Conservation (phyloP, 495 filamentous ascomycete species). For the Neurospora sp. region DNA sequence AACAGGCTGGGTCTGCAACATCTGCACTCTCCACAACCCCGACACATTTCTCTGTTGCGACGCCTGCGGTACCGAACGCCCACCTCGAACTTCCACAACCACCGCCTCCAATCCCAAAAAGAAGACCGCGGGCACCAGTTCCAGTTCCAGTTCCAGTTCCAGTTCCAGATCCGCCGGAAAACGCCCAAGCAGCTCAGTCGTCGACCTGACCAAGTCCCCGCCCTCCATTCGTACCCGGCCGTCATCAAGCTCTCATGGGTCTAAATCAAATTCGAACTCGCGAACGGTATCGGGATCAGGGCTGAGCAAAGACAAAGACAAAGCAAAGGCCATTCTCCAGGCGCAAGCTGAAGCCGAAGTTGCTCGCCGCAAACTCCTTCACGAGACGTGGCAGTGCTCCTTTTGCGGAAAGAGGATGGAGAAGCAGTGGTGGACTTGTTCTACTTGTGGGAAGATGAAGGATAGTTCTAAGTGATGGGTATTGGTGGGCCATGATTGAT, state of each 20-base stretch:
- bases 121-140: neutral
- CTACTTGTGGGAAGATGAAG: conserved; percentile 60
- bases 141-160: neutral
- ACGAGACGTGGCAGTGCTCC: conserved; percentile 59
- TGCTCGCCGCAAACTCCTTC: conserved; percentile 2
- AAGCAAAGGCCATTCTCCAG: conserved; percentile 2
- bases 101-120: neutral
- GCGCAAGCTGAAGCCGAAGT: conserved; percentile 11
- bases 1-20: conserved; percentile 58
- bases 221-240: neutral
- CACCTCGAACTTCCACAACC: conserved; percentile 15
- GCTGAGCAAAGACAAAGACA: neutral
- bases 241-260: neutral
- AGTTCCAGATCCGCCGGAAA: conserved; percentile 5
- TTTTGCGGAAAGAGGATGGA: conserved; percentile 58
- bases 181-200: conserved; percentile 10
- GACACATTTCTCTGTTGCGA: conserved; percentile 61
- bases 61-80: conserved; percentile 60
- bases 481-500: too few relatives aligned
- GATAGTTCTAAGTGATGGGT: conserved; percentile 39
- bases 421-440: conserved; percentile 70
- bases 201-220: conserved; percentile 19
- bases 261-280: neutral
- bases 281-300: neutral
- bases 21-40: conserved; percentile 81